Evolutionary conservation across 768 basidiomycete genomes (phyloP).

Genomic region (Flagelloscypha sp.): DNA sequence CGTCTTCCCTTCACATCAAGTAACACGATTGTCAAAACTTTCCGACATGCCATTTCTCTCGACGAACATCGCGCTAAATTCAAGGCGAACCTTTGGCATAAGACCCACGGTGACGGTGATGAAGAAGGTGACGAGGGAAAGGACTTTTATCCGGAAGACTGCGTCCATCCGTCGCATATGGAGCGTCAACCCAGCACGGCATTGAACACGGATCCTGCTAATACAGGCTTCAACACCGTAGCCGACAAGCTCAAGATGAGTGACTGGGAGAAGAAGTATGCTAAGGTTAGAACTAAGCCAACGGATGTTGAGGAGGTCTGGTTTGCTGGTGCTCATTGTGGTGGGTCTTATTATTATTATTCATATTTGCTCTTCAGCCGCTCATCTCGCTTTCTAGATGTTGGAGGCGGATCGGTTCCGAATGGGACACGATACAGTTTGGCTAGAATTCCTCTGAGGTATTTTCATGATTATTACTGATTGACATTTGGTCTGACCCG

Average conservation of each 20-base stretch:
- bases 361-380: too few relatives aligned
- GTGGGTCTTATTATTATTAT: conserved; percentile 12
- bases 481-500: too few relatives aligned
- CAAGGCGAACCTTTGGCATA: conserved; percentile 44
- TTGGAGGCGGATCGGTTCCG: conserved; percentile 45
- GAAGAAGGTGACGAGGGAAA: conserved; percentile 17
- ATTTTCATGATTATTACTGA: too few relatives aligned
- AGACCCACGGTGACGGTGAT: conserved; percentile 21
- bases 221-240: conserved; percentile 2
- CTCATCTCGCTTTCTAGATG: conserved; percentile 26
- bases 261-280: conserved; percentile 20
- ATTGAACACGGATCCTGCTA: conserved; percentile 3
- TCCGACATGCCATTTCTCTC: conserved; percentile 59
- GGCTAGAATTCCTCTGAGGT: conserved; percentile 46
- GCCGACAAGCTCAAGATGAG: conserved; percentile 7
- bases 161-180: too few relatives aligned
- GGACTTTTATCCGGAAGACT: conserved; percentile 9
- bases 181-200: conserved; percentile 3
- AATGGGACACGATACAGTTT: conserved; percentile 37
- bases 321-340: conserved; percentile 45
- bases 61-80: conserved; percentile 58
- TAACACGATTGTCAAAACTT: conserved; percentile 46
- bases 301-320: conserved; percentile 58
- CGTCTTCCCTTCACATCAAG: conserved; percentile 51
- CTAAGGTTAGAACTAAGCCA: conserved; percentile 10